phyloP scores from a whole-genome alignment of 306 rosid genomes.

The Rosa multiflora region DNA sequence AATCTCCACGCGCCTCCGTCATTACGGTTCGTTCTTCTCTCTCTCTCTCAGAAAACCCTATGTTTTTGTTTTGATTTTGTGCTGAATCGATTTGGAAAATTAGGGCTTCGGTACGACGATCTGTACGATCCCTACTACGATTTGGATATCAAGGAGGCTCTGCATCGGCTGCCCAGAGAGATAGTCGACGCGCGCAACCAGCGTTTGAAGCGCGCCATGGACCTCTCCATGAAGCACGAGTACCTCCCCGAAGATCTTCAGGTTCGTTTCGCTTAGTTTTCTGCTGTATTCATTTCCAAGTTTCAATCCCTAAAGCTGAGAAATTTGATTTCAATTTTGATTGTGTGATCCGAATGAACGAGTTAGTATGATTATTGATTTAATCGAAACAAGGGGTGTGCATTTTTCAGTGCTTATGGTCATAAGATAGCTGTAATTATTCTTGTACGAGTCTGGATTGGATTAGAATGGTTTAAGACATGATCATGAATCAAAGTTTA shows the following conservation, averaged over 20 bases:
- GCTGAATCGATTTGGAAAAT: not conserved
- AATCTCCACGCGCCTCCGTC: slow-evolving; percentile 68
- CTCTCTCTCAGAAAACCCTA: slow-evolving; percentile 37
- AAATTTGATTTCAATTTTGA: not conserved
- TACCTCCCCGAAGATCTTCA: slow-evolving; percentile 82
- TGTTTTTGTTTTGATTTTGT: not conserved
- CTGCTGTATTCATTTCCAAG: not conserved
- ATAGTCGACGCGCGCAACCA: slow-evolving; percentile 87
- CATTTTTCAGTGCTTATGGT: no score
- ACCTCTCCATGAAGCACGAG: slow-evolving; percentile 96
- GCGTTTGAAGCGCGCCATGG: slow-evolving; percentile 93
- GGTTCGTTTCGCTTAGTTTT: slow-evolving; percentile 38
- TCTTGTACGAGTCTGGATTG: no score
- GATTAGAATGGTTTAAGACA: not conserved
- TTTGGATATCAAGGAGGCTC: slow-evolving; percentile 84
- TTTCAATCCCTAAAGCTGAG: not conserved
- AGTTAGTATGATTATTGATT: not conserved
- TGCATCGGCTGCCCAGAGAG: slow-evolving; percentile 88
- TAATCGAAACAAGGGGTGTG: not conserved
- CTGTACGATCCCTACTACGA: slow-evolving; percentile 83
- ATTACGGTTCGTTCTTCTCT: slow-evolving; percentile 45
- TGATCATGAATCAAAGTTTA: not conserved
- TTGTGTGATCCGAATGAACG: not conserved
- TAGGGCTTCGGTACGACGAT: slow-evolving; percentile 95
- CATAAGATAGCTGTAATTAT: no score